Base-by-base conservation (phyloP, 495 filamentous ascomycete genomes). In the Astrothelium subdiscretum region DNA sequence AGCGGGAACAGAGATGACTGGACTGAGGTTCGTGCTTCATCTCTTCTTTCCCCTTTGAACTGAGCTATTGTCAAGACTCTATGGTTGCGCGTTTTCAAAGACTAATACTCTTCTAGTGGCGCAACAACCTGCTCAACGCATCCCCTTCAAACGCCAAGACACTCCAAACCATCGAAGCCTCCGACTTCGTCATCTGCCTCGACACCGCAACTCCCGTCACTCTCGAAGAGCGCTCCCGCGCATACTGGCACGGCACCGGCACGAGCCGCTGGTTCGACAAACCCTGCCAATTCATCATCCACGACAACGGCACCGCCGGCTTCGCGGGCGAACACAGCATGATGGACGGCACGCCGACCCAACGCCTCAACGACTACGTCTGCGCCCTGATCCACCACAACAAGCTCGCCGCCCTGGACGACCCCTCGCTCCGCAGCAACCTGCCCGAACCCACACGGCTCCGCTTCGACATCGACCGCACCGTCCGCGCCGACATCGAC, bases 251-350 rank as follows among this genome's bases (percentile, higher is more conserved):
- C 76, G 95, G 95, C 51, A 91, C 97, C 67, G 95, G 95, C 63
- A 75, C 80, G 67, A 99, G 97, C 81, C 87, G 95, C 60, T 99
- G 91, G 90, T 97, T 88, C 72, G 95, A 99, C 81, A 97, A 97
- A 80, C 95, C 95, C 24, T 78, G 96, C 60, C 91, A 99, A 78
- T 97, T 99, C 76, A 92, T 99, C 70, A 71, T 99, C 76, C 97
- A 96, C 75, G 92, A 97, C 70, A 99, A 99, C 75, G 95, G 91
- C 67, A 95, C 94, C 18, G 88, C 95, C 27, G 95, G 95, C 63
- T 99, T 99, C 81, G 90, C 89, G 79, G 95, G 95, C 70, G 95
- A 99, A 80, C 95, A 99, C 80, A 91, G 87, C 76, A 97, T 99
- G 95, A 99, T 99, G 95, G 95, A 99, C 73, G 95, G 95, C 62